phyloP scores from a whole-genome alignment of 1,284 basidiomycete species.

The Trametes sp. region DNA sequence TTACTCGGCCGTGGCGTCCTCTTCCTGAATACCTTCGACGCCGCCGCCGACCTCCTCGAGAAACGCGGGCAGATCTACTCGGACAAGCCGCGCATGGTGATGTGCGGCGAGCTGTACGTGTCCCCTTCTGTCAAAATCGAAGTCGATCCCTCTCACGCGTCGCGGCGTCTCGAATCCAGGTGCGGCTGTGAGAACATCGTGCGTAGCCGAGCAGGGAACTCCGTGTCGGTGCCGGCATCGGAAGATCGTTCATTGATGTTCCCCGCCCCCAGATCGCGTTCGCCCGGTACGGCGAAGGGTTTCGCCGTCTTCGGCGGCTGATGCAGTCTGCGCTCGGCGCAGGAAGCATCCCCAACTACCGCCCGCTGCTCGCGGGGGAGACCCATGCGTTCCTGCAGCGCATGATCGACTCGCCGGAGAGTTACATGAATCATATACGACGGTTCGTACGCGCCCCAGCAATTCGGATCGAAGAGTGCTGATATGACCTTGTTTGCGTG shows the following conservation, averaged over 20 bases:
- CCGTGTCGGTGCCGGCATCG: background rate
- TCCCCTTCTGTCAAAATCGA: background rate
- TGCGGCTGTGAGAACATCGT: conserved; percentile 8
- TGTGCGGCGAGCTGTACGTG: conserved; percentile 20
- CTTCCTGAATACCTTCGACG: conserved; percentile 17
- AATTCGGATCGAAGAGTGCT: background rate
- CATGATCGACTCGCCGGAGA: conserved; percentile 12
- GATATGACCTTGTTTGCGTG: background rate
- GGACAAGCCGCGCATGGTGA: conserved; percentile 7
- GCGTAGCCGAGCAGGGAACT: background rate
- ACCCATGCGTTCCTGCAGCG: conserved; percentile 13
- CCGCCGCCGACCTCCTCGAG: conserved; percentile 28
- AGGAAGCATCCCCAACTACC: conserved; percentile 8
- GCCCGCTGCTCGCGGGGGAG: conserved; percentile 8
- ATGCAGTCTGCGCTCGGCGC: conserved; percentile 22
- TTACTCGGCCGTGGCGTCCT: conserved; percentile 17
- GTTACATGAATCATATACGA: conserved; percentile 20
- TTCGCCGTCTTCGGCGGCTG: conserved; percentile 5
- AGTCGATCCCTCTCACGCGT: too few species aligned
- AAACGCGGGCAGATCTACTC: conserved; percentile 22
- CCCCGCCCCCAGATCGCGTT: background rate
- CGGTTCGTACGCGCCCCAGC: background rate
- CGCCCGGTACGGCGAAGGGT: background rate
- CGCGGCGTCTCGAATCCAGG: background rate
- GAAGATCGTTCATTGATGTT: background rate